Evolutionary conservation across 805 yeast genomes (phyloP).

Genomic region (Metschnikowia lochheadii): DNA sequence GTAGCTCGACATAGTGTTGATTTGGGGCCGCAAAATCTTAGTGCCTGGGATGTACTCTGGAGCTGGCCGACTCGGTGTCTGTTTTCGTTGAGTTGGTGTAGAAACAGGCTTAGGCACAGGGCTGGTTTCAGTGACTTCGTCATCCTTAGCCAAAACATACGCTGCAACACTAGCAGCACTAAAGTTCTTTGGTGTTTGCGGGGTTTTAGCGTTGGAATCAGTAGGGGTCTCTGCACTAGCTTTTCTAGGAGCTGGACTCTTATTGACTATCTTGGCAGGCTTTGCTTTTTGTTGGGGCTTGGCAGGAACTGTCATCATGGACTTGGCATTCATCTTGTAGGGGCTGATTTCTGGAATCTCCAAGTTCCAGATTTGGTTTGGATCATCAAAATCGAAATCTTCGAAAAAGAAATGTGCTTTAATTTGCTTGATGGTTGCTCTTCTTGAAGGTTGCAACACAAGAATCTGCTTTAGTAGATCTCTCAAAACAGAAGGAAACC

Average conservation of each 20-base stretch:
- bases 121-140: neutral
- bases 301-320: conserved; percentile 71
- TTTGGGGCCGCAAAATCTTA: conserved; percentile 50
- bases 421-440: conserved; percentile 56
- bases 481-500: conserved; percentile 54
- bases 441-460: conserved; percentile 63
- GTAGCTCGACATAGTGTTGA: conserved; percentile 33
- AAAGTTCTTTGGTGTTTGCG: conserved; percentile 11
- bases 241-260: conserved; percentile 5
- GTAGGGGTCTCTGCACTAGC: neutral
- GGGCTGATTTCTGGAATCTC: conserved; percentile 67
- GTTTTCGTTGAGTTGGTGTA: conserved; percentile 20
- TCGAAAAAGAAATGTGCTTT: conserved; percentile 71
- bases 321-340: conserved; percentile 67
- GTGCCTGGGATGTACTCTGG: conserved; percentile 59
- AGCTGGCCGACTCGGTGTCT: conserved; percentile 6
- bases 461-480: conserved; percentile 65
- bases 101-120: conserved; percentile 12
- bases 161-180: conserved; percentile 42
- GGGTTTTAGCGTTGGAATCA: neutral
- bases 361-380: conserved; percentile 62
- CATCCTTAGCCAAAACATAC: conserved; percentile 31
- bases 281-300: conserved; percentile 6
- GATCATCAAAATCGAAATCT: conserved; percentile 61
- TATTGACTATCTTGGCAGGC: conserved; percentile 2